phyloP scores from a whole-genome alignment of 345 rosid species.

The Eutrema japonicum region DNA sequence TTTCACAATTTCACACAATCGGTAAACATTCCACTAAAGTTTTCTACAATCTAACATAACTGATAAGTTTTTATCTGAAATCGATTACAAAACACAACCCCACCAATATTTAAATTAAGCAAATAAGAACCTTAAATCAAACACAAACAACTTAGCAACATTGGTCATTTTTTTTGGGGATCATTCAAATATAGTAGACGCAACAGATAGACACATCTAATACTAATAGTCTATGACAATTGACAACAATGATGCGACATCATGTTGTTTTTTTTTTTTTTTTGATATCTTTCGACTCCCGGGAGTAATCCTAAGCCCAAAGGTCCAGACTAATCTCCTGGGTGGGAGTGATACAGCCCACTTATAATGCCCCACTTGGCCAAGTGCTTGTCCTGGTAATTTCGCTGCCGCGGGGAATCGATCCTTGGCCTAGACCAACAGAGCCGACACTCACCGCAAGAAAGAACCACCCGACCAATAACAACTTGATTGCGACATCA shows the following conservation, averaged over 20 bases:
- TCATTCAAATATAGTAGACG: slow-evolving; percentile 28
- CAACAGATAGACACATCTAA: slow-evolving; percentile 7
- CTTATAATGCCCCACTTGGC: no score
- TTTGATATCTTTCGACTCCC: no score
- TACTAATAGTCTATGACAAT: slow-evolving; percentile 23
- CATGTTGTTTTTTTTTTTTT: no score
- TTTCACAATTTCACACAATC: background rate
- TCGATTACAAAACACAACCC: background rate
- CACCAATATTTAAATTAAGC: background rate
- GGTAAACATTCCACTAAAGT: background rate
- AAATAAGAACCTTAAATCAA: slow-evolving; percentile 16
- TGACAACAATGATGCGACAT: slow-evolving; percentile 35
- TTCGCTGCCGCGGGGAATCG: no score
- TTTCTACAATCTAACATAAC: background rate
- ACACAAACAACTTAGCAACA: slow-evolving; percentile 22
- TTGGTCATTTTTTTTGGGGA: slow-evolving; percentile 34
- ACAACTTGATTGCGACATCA: slow-evolving; percentile 40
- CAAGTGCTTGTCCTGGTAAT: no score
- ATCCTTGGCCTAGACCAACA: no score
- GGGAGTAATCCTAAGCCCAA: no score
- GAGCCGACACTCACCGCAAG: no score
- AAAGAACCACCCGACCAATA: no score
- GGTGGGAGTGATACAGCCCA: no score
- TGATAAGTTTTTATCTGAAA: background rate
- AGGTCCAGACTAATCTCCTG: no score